phyloP scores from a whole-genome alignment of 495 filamentous ascomycete species.

The Aspergillus bertholletiae region DNA sequence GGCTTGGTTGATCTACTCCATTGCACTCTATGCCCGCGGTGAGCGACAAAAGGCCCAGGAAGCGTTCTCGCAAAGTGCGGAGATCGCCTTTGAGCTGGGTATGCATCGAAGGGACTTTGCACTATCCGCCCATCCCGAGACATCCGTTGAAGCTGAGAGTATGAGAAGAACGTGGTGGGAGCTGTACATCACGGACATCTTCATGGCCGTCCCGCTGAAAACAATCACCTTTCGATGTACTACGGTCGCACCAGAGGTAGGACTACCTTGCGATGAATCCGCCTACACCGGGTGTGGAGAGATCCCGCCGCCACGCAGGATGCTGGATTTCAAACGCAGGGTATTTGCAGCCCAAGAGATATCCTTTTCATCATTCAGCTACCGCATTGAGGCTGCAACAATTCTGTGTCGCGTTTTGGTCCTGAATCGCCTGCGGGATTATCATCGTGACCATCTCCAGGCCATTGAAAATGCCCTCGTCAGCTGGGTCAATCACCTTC shows the following conservation, averaged over 20 bases:
- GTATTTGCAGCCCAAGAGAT: constrained; percentile 34
- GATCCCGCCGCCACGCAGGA: constrained; percentile 27
- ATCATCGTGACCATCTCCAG: constrained; percentile 39
- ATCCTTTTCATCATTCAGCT: constrained; percentile 38
- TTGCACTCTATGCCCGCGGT: constrained; percentile 31
- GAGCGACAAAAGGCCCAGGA: constrained; percentile 32
- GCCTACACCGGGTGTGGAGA: constrained; percentile 24
- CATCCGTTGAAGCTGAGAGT: constrained; percentile 35
- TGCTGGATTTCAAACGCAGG: constrained; percentile 33
- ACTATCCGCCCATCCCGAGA: constrained; percentile 15
- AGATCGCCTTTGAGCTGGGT: constrained; percentile 34
- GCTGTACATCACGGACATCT: constrained; percentile 36
- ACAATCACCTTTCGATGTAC: constrained; percentile 29
- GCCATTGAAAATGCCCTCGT: constrained; percentile 43
- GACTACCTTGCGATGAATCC: constrained; percentile 38
- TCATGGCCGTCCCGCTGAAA: constrained; percentile 30
- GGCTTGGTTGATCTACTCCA: constrained; percentile 35
- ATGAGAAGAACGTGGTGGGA: constrained; percentile 44
- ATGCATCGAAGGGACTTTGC: constrained; percentile 37
- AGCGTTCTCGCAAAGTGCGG: constrained; percentile 26
- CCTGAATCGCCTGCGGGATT: constrained; percentile 32
- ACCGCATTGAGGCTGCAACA: constrained; percentile 39
- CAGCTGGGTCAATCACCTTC: constrained; percentile 43
- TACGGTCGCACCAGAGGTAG: constrained; percentile 30
- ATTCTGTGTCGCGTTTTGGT: constrained; percentile 37